These are phyloP conservation scores for Nectriaceae sp. DNA, from an alignment of 2,329 filamentous ascomycete genomes.

Conservation along the genomic window DNA sequence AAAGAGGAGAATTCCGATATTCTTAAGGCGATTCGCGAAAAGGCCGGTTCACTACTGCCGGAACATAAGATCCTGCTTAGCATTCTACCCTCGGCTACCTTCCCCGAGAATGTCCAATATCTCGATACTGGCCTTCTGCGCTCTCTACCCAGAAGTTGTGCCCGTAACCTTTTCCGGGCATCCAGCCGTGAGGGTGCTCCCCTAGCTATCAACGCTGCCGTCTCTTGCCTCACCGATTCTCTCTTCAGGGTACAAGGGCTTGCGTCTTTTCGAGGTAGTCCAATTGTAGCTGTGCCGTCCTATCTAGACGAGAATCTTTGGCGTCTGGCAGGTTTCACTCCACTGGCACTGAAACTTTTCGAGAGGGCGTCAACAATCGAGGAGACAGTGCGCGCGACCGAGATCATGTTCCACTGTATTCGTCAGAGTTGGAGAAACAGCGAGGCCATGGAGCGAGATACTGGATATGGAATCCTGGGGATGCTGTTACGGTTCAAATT, in stretches of 20 bases:
- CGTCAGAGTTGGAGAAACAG: constrained; percentile 95
- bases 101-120: constrained; percentile 79
- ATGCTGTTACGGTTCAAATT: constrained; percentile 84
- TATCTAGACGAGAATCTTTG: constrained; percentile 90
- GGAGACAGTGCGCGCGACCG: constrained; percentile 73
- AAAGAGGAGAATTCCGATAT: constrained; percentile 93
- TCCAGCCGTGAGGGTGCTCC: constrained; percentile 61
- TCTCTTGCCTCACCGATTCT: constrained; percentile 86
- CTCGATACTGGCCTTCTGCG: constrained; percentile 76
- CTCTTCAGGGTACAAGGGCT: constrained; percentile 80
- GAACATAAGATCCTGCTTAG: constrained; percentile 83
- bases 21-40: constrained; percentile 80
- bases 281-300: constrained; percentile 78
- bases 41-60: constrained; percentile 78
- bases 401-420: constrained; percentile 83
- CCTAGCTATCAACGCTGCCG: constrained; percentile 83
- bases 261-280: constrained; percentile 78
- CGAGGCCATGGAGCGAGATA: constrained; percentile 95
- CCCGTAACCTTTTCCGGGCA: constrained; percentile 55
- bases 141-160: constrained; percentile 72
- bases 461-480: constrained; percentile 87
- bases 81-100: constrained; percentile 76
- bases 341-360: constrained; percentile 80
- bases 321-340: constrained; percentile 88
- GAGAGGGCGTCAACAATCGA: constrained; percentile 73